Evolutionary conservation across 441 rosid species (phyloP).

Genomic region (Kokia cookei): DNA sequence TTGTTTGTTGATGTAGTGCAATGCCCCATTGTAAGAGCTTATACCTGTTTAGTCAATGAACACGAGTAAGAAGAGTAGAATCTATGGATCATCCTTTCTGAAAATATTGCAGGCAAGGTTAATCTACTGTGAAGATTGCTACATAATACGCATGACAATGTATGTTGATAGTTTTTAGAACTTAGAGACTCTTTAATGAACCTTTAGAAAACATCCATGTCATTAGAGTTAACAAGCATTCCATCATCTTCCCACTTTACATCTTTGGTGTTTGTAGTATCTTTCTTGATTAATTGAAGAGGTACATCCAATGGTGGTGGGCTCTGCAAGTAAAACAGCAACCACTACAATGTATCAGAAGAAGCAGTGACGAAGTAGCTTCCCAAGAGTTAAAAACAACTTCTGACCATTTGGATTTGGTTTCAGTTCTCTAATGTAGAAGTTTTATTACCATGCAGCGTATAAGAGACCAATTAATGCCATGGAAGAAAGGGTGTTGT

Average conservation of each 20-base stretch:
- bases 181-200: not conserved
- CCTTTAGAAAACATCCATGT: conserved; percentile 64
- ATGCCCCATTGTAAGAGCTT: not conserved
- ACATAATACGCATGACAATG: not conserved
- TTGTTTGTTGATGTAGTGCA: not conserved
- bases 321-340: conserved; percentile 37
- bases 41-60: not conserved
- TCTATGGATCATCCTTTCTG: not conserved
- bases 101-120: not conserved
- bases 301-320: conserved; percentile 79
- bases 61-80: not conserved
- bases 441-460: conserved; percentile 68
- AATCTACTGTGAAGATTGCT: not conserved
- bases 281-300: conserved; percentile 45
- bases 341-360: not conserved
- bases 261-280: conserved; percentile 53
- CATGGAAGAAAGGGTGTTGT: conserved; percentile 87
- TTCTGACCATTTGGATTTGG: not conserved
- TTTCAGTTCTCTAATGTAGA: not conserved
- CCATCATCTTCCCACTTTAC: conserved; percentile 86
- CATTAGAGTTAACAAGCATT: conserved; percentile 56
- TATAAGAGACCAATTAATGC: conserved; percentile 88
- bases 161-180: not conserved
- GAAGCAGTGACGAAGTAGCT: not conserved
- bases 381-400: not conserved